Evolutionary conservation across 169 alveolate species (phyloP).

Genomic region (Ichthyophthirius multifiliis): DNA sequence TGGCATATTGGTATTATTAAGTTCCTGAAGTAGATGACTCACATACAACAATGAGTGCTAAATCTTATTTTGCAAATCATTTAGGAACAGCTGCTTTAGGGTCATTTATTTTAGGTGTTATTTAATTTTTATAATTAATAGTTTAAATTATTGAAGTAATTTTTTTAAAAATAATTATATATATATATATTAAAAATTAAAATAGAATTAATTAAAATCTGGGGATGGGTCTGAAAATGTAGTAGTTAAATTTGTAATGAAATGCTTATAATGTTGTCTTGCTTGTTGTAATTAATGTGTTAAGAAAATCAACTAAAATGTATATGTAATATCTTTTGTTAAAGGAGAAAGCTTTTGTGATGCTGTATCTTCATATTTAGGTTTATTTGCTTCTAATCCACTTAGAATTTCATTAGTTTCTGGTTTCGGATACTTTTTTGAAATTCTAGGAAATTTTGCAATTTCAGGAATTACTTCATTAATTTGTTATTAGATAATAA

Average conservation of each 20-base stretch:
- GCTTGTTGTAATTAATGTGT: not conserved
- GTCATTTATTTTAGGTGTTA: not conserved
- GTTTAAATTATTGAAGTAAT: not conserved
- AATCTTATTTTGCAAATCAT: not conserved
- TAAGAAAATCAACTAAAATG: not conserved
- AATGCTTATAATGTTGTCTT: not conserved
- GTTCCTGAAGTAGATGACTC: not conserved
- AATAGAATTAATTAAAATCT: too few relatives aligned
- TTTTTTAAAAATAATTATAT: not conserved
- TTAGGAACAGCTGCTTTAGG: constrained; percentile 5
- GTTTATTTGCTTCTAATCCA: not conserved
- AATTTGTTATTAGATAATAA: not conserved
- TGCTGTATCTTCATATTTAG: not conserved
- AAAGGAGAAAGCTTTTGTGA: not conserved
- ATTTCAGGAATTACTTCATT: not conserved
- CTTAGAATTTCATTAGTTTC: not conserved
- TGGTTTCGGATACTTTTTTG: not conserved
- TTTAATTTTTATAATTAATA: not conserved
- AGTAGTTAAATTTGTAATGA: not conserved
- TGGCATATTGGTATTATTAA: not conserved
- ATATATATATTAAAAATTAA: not conserved
- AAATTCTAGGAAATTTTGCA: not conserved
- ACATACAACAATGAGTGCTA: not conserved
- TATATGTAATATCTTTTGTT: not conserved
- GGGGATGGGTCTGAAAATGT: too few relatives aligned